Evolutionary conservation across 179 eudicot species (phyloP).

Genomic region (Silene vulgaris): DNA sequence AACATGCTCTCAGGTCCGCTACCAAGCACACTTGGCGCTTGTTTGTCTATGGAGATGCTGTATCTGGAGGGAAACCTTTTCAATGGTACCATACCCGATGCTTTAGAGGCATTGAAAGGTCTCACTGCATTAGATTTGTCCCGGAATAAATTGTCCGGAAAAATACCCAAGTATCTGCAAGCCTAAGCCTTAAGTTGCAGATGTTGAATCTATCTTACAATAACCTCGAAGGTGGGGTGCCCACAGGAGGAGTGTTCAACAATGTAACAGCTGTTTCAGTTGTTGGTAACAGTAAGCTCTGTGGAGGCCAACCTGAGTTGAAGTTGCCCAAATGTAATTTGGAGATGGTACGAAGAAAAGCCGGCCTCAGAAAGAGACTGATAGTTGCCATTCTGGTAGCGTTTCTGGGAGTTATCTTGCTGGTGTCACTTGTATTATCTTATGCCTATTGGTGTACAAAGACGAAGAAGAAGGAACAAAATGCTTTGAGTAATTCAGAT

Average conservation of each 20-base stretch:
- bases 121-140: conserved; percentile 19
- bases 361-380: background rate
- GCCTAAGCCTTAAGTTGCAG: background rate
- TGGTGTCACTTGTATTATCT: background rate
- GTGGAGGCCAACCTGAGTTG: conserved; percentile 18
- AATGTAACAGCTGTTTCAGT: conserved; percentile 12
- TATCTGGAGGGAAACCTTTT: conserved; percentile 17
- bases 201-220: conserved; percentile 23
- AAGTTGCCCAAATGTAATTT: conserved; percentile 13
- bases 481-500: background rate
- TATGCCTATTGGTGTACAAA: background rate
- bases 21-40: conserved; percentile 24
- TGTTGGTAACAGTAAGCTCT: conserved; percentile 21
- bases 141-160: conserved; percentile 10
- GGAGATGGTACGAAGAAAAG: background rate
- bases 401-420: background rate
- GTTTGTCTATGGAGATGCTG: conserved; percentile 11
- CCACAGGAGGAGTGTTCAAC: conserved; percentile 19
- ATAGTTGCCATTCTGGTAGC: background rate
- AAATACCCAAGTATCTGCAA: conserved; percentile 3
- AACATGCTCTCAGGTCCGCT: conserved; percentile 26
- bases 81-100: conserved; percentile 22
- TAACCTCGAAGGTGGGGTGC: conserved; percentile 22
- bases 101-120: conserved; percentile 20
- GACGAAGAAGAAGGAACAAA: background rate